Base-by-base conservation (phyloP, 2,329 filamentous ascomycete species). In the Fusarium sacchari region DNA sequence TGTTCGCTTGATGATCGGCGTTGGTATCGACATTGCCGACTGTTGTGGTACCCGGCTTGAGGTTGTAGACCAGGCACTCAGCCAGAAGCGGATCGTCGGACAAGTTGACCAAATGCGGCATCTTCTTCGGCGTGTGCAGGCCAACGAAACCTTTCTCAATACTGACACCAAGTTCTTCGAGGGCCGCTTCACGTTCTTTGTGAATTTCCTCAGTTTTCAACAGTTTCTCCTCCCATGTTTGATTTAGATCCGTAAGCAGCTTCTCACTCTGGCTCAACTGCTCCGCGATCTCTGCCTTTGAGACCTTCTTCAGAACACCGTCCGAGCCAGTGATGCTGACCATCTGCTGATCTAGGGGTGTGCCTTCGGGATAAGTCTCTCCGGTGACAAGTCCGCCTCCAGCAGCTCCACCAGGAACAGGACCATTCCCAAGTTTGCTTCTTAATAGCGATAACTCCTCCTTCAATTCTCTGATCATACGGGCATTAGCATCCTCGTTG, bases 91-190 rank as follows among this genome's bases (percentile, higher is more conserved):
- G 96, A 79, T 96, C 94, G 80, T 96, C 94, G n/a, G 95, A 98
- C 76, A 99, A 84, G 81, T 99, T 99, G 83, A 99, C 96, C 83
- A 99, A 85, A 90, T 99, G 96, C 14, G 96, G 96, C 94, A 98
- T 99, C 84, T 98, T 98, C 85, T 99, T 99, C 2, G 96, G 96
- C 26, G 95, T 98, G 68, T 94, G 96, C 69, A 99, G 86, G 20
- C 96, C 96, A 69, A 99, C 92, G 79, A 98, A 98, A 12, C 96
- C 96, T 82, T 99, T 99, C 81, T 99, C 96, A 75, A 99, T 99
- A 82, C 95, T 98, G 83, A 99, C 98, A 74, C 96, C 96, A 47
- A 99, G 88, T 81, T 99, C 96, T 84, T 99, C 96, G 50, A 99
- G 86, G 15, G 96, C 96, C 53, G 95, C 91, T 83, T 99, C 96